Percentiles rank a stretch among this genome's conserved stretches.
Evolutionary conservation across 108 stramenopile species (phyloP).

Genomic region (Cyclotella distinguenda): DNA sequence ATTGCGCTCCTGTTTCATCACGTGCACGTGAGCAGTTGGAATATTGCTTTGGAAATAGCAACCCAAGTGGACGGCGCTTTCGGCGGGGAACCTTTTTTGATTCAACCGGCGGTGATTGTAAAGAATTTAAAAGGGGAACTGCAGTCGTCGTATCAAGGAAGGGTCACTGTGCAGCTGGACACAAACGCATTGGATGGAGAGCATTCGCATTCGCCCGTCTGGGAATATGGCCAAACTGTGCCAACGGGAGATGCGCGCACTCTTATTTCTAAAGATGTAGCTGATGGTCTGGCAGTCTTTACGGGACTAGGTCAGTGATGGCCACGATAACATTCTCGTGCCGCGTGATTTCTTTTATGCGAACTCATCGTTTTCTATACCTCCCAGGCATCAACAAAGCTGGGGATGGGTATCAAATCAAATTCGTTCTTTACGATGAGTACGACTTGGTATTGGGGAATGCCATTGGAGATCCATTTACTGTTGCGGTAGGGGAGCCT

Average conservation of each 20-base stretch:
- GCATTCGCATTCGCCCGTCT: conserved; percentile 19
- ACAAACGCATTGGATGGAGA: conserved; percentile 4
- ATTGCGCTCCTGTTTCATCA: background rate
- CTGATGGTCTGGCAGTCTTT: conserved; percentile 15
- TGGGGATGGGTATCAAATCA: conserved; percentile 30
- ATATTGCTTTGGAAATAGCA: conserved; percentile 32
- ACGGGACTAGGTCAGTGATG: too few species aligned
- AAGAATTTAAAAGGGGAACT: conserved; percentile 31
- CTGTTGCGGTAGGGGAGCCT: conserved; percentile 31
- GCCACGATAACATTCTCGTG: conserved; percentile 1
- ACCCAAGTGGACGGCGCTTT: conserved; percentile 20
- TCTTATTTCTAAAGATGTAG: conserved; percentile 13
- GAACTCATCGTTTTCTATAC: conserved; percentile 3
- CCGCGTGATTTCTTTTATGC: conserved; percentile 4
- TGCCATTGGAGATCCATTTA: conserved; percentile 20
- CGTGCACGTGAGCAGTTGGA: conserved; percentile 6
- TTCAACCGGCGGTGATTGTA: conserved; percentile 29
- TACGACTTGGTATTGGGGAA: conserved; percentile 35
- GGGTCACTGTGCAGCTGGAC: conserved; percentile 27
- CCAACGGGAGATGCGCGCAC: conserved; percentile 6
- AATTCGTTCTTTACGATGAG: conserved; percentile 42
- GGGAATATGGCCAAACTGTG: background rate
- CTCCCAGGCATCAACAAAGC: conserved; percentile 27
- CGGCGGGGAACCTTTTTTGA: conserved; percentile 28
- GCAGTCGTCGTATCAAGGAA: conserved; percentile 29